These are phyloP conservation scores for Heritiera fomes DNA, from an alignment of 345 rosid genomes.

Conservation along the genomic window DNA sequence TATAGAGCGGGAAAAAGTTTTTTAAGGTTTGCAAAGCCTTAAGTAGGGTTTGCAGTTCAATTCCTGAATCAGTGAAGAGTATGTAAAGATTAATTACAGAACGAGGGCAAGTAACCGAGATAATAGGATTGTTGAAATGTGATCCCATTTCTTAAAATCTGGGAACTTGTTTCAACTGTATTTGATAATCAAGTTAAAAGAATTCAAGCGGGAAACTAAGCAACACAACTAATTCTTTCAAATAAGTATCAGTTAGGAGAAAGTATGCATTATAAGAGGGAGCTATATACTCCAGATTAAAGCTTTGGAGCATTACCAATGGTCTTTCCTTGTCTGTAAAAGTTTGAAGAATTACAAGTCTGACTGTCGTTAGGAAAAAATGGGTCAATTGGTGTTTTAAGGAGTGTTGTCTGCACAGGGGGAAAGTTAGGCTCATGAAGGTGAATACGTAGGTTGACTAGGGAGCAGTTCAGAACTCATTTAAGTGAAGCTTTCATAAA, in stretches of 20 bases:
- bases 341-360: background rate
- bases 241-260: too few relatives aligned
- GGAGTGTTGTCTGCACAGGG: background rate
- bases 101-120: background rate
- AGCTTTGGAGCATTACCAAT: background rate
- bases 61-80: background rate
- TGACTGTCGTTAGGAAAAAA: background rate
- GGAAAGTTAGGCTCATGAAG: background rate
- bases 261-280: background rate
- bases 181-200: background rate
- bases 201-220: background rate
- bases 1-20: background rate
- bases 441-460: background rate
- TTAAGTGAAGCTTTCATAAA: background rate
- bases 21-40: background rate
- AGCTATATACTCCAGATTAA: background rate
- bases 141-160: background rate
- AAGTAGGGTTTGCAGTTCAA: background rate
- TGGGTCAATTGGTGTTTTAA: background rate
- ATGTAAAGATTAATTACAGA: background rate
- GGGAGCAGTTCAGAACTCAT: background rate
- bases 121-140: background rate
- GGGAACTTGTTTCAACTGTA: background rate
- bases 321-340: background rate
- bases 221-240: background rate